Percentiles rank a stretch among this genome's conserved stretches.
Conservation (phyloP, 192 early-diverging fungal species). For the Backusella sp. region DNA sequence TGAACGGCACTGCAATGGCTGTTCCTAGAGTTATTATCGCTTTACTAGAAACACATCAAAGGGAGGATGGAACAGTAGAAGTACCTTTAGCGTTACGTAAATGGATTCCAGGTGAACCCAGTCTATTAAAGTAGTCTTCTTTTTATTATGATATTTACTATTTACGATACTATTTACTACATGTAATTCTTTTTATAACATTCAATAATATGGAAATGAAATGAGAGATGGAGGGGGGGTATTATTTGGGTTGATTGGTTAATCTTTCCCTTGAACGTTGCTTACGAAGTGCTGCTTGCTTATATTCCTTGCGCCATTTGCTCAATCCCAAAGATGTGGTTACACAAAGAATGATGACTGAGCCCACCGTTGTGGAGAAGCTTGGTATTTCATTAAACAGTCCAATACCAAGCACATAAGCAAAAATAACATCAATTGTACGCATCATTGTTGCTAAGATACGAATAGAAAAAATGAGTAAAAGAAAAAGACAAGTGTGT, state of each 20-base stretch:
- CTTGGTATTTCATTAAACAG: constrained; percentile 68
- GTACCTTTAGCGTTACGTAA: constrained; percentile 71
- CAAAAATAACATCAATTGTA: constrained; percentile 78
- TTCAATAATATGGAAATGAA: neutral
- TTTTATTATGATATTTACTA: neutral
- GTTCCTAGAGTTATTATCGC: constrained; percentile 88
- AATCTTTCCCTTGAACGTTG: neutral
- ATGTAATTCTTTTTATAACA: neutral
- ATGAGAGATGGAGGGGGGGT: neutral
- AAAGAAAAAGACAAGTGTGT: neutral
- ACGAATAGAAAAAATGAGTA: neutral
- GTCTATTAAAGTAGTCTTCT: constrained; percentile 13
- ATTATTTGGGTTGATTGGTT: neutral
- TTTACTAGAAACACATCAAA: constrained; percentile 82
- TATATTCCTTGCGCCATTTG: constrained; percentile 47
- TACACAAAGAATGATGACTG: constrained; percentile 56
- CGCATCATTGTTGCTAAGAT: constrained; percentile 57
- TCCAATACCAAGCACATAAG: constrained; percentile 68
- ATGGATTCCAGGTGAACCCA: constrained; percentile 56
- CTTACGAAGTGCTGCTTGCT: neutral
- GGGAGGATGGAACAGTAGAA: constrained; percentile 62
- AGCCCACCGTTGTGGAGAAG: constrained; percentile 52
- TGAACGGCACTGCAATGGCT: constrained; percentile 93
- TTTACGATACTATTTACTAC: neutral
- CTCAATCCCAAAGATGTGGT: constrained; percentile 61